Conservation (phyloP, 805 yeast genomes). For the Pichia paraexigua region DNA sequence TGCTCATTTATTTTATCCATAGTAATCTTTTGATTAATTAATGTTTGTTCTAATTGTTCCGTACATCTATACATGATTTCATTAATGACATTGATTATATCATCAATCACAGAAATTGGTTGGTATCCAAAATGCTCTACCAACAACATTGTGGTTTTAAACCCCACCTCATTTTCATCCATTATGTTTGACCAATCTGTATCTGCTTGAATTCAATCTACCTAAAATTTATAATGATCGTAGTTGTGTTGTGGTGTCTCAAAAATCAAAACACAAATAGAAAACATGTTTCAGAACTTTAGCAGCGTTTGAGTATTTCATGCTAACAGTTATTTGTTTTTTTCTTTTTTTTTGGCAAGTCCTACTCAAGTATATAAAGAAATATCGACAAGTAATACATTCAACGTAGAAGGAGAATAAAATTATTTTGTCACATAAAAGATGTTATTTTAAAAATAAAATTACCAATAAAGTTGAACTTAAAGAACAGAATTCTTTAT, state of each 20-base stretch:
- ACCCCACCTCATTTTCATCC: constrained; percentile 2
- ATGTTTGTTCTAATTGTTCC: constrained; percentile 63
- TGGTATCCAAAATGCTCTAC: constrained; percentile 85
- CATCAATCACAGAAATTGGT: constrained; percentile 77
- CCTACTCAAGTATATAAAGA: background rate
- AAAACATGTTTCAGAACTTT: background rate
- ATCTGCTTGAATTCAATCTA: background rate
- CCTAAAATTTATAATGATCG: background rate
- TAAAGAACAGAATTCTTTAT: no score
- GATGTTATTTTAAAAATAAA: no score
- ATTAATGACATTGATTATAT: constrained; percentile 80
- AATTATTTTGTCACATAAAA: no score
- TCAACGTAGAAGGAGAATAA: no score
- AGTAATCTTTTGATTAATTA: constrained; percentile 29
- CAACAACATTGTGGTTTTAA: constrained; percentile 38
- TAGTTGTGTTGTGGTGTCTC: background rate
- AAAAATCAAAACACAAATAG: background rate
- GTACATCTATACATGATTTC: constrained; percentile 78
- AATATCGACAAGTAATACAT: no score
- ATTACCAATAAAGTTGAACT: no score
- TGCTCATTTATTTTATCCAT: constrained; percentile 10
- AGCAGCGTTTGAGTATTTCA: background rate
- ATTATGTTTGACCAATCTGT: background rate
- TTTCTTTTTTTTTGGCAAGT: no score
- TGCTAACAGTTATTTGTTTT: no score